Evolutionary conservation across 495 filamentous ascomycete genomes (phyloP).

Genomic region (Oidiodendron maius): DNA sequence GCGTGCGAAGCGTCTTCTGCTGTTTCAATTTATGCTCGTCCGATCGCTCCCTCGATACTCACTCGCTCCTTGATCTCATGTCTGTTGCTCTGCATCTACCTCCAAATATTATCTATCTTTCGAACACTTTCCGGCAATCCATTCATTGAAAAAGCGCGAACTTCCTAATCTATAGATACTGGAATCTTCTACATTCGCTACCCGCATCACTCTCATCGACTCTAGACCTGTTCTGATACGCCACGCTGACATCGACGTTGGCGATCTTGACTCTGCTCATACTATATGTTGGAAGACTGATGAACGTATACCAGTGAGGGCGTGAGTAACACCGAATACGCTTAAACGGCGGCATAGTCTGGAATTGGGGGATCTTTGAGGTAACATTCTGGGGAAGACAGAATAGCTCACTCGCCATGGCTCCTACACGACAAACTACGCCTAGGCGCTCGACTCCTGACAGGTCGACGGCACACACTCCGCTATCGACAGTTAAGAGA

Average conservation of each 20-base stretch:
- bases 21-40: constrained; percentile 15
- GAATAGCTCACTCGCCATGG: constrained; percentile 3
- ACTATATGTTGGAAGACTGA: too few species aligned
- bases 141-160: constrained; percentile 3
- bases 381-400: not conserved
- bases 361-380: not conserved
- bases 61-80: constrained; percentile 42
- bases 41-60: constrained; percentile 15
- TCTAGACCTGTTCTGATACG: too few species aligned
- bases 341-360: too few species aligned
- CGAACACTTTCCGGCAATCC: constrained; percentile 8
- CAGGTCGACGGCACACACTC: not conserved
- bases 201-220: too few species aligned
- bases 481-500: constrained; percentile 12
- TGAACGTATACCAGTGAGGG: too few species aligned
- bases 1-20: constrained; percentile 10
- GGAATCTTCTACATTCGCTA: constrained; percentile 1
- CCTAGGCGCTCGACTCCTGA: constrained; percentile 6
- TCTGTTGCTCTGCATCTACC: constrained; percentile 68
- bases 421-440: not conserved
- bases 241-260: not conserved
- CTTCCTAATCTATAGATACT: constrained; percentile 8
- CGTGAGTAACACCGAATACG: too few species aligned
- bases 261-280: too few species aligned
- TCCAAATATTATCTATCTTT: constrained; percentile 47